These are phyloP conservation scores for Boletus speciosus DNA, from an alignment of 768 basidiomycete genomes.

Conservation along the genomic window DNA sequence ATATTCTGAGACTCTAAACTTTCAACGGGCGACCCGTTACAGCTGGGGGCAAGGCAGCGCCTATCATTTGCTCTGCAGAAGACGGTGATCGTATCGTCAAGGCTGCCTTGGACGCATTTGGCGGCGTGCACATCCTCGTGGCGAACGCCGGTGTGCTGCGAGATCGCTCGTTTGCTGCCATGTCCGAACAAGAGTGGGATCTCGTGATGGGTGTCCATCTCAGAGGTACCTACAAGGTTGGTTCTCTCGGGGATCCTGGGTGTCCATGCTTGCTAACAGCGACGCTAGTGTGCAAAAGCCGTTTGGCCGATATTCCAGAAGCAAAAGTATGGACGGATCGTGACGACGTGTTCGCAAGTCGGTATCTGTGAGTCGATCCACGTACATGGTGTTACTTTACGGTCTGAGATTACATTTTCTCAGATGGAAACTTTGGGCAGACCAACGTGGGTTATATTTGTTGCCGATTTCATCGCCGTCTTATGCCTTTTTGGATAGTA, in stretches of 20 bases:
- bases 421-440: slow-evolving; percentile 95
- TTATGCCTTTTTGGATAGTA: slow-evolving; percentile 46
- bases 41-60: slow-evolving; percentile 88
- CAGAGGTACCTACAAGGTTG: slow-evolving; percentile 84
- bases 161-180: slow-evolving; percentile 87
- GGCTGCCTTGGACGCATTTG: slow-evolving; percentile 81
- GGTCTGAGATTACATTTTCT: not conserved
- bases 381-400: not conserved
- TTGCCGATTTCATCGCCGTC: not conserved
- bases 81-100: slow-evolving; percentile 90
- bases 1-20: not conserved
- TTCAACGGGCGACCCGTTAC: not conserved
- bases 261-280: not conserved
- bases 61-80: slow-evolving; percentile 84
- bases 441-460: slow-evolving; percentile 57
- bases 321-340: slow-evolving; percentile 93
- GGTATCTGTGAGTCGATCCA: slow-evolving; percentile 73
- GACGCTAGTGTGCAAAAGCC: slow-evolving; percentile 78
- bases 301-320: slow-evolving; percentile 96
- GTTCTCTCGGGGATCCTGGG: not conserved
- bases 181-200: slow-evolving; percentile 95
- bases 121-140: slow-evolving; percentile 80
- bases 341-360: slow-evolving; percentile 90
- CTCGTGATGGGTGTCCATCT: slow-evolving; percentile 85
- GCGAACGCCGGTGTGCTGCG: slow-evolving; percentile 94